phyloP scores from a whole-genome alignment of 139 green algal genomes.

The Coccomyxa sp. region DNA sequence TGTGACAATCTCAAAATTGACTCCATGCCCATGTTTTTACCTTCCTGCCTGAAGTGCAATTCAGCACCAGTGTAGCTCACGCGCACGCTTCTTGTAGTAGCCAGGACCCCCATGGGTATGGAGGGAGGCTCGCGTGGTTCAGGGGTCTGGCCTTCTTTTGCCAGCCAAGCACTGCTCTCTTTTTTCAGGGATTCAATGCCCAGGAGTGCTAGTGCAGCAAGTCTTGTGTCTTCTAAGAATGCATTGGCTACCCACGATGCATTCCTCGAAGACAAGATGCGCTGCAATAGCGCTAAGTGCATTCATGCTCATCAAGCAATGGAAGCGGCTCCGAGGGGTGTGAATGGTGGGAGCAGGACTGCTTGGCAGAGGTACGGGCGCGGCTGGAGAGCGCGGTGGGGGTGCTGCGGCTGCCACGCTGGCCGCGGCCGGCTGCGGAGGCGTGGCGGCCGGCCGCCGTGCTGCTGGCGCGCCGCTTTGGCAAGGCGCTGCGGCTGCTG shows the following conservation, averaged over 20 bases:
- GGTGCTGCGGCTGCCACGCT: constrained; percentile 34
- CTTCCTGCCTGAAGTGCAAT: too few species aligned
- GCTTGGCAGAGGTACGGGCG: neutral
- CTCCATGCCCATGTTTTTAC: neutral
- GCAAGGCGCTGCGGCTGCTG: constrained; percentile 50
- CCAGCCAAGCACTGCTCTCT: too few species aligned
- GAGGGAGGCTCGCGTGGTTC: too few species aligned
- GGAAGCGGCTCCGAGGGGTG: neutral
- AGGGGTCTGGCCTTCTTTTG: too few species aligned
- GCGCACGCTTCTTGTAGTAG: too few species aligned
- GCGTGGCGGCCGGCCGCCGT: constrained; percentile 31
- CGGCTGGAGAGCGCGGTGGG: constrained; percentile 37
- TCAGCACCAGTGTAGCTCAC: too few species aligned
- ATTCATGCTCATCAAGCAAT: neutral
- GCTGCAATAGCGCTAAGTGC: neutral
- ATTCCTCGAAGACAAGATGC: neutral
- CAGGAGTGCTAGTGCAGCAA: neutral
- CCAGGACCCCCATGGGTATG: too few species aligned
- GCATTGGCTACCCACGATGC: too few species aligned
- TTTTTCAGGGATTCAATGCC: too few species aligned
- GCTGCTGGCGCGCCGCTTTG: constrained; percentile 51
- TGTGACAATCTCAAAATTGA: neutral
- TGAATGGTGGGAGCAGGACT: neutral
- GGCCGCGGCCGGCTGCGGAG: constrained; percentile 46
- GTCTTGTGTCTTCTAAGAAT: neutral